These are phyloP conservation scores for Hyaloscypha bicolor DNA, from an alignment of 495 filamentous ascomycete genomes.

Conservation along the genomic window DNA sequence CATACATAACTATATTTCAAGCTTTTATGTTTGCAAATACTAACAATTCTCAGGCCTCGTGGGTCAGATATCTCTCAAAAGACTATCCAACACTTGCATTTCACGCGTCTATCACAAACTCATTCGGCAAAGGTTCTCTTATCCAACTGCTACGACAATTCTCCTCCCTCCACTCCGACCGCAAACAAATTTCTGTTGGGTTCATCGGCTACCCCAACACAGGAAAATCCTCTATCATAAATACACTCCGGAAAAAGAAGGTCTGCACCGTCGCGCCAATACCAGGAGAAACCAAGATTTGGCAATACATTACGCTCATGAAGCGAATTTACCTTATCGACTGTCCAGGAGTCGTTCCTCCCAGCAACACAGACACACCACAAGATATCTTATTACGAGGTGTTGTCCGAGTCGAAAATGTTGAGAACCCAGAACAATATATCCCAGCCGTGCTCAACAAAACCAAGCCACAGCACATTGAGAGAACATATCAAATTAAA, in stretches of 20 bases:
- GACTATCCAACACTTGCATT: conserved; percentile 94
- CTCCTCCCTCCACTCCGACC: conserved; percentile 82
- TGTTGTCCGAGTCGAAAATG: conserved; percentile 91
- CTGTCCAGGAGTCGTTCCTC: conserved; percentile 94
- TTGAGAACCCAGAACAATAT: conserved; percentile 94
- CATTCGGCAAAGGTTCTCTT: conserved; percentile 81
- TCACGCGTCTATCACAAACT: conserved; percentile 89
- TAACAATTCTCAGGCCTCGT: conserved; percentile 66
- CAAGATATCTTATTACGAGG: conserved; percentile 91
- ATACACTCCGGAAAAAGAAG: conserved; percentile 87
- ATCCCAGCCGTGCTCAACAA: conserved; percentile 78
- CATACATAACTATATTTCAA: conserved; percentile 67
- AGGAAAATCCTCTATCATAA: conserved; percentile 92
- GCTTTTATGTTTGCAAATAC: conserved; percentile 26
- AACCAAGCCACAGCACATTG: conserved; percentile 84
- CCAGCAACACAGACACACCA: conserved; percentile 75
- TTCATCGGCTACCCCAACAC: conserved; percentile 88
- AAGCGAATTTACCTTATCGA: conserved; percentile 96
- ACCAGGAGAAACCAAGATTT: conserved; percentile 94
- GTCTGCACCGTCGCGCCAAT: conserved; percentile 95
- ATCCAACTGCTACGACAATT: conserved; percentile 89
- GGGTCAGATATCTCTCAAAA: conserved; percentile 79
- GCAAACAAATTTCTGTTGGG: conserved; percentile 90
- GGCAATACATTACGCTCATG: conserved; percentile 98
- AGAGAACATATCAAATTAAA: conserved; percentile 88